Percentiles rank a stretch among this genome's conserved stretches.
These are phyloP conservation scores for Gastrodia elata DNA, from an alignment of 106 monocot species.

Conservation along the genomic window DNA sequence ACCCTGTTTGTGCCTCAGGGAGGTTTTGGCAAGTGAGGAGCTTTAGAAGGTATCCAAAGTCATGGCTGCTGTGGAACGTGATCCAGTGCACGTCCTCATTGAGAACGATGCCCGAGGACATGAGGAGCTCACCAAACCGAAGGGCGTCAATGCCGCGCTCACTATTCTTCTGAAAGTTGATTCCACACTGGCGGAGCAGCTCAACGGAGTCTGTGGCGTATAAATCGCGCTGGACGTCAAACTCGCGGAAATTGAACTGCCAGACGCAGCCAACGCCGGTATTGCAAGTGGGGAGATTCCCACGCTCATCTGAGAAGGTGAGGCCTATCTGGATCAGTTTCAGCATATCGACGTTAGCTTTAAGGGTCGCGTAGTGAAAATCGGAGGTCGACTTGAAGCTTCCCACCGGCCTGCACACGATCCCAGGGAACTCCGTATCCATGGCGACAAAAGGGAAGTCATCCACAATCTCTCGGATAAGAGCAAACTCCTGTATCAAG, in stretches of 20 bases:
- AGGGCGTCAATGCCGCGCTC: slow-evolving; percentile 26
- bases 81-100: slow-evolving; percentile 43
- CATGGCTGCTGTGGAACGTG: slow-evolving; percentile 45
- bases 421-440: slow-evolving; percentile 32
- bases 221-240: slow-evolving; percentile 21
- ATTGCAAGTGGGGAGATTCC: slow-evolving; percentile 34
- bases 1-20: slow-evolving; percentile 26
- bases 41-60: slow-evolving; percentile 48
- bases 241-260: slow-evolving; percentile 51
- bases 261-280: slow-evolving; percentile 27
- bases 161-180: slow-evolving; percentile 33
- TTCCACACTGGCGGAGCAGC: slow-evolving; percentile 36
- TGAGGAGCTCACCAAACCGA: slow-evolving; percentile 41
- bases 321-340: slow-evolving; percentile 55
- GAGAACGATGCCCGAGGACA: slow-evolving; percentile 50
- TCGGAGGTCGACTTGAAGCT: slow-evolving; percentile 31
- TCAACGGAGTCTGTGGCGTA: slow-evolving; percentile 43
- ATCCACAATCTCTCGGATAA: slow-evolving; percentile 41
- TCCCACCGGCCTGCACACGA: slow-evolving; percentile 37
- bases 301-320: slow-evolving; percentile 41
- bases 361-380: slow-evolving; percentile 37
- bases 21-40: slow-evolving; percentile 30
- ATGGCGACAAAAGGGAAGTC: slow-evolving; percentile 26
- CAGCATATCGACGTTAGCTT: slow-evolving; percentile 49
- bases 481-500: slow-evolving; percentile 32